Evolutionary conservation across 257 asterid species (phyloP), one percentile per base, ranked within the genome.

Genomic region (Solanum verrucosum): DNA sequence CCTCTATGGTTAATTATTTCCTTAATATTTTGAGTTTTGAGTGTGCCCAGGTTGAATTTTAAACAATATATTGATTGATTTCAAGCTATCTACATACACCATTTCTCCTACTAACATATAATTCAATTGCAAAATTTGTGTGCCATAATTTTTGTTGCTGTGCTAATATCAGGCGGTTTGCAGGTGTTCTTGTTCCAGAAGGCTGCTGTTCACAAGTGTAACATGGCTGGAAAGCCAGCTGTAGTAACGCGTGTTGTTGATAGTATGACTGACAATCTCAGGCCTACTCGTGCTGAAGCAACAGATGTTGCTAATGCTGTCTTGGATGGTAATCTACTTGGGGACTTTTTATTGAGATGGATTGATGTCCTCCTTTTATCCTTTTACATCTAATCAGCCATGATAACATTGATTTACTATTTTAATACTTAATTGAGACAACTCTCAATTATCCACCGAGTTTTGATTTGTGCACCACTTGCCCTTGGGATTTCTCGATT

Each of bases 281-380:
- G 99, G 91, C 99, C 99, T 77, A 96, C 99, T 78, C 99, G 99
- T 89, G 99, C 99, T 81, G 99, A 96, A 92, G 99, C 99, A 87
- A 96, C 99, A 87, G 99, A 96, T 95, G 98, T 96, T 9, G 99
- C 99, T 60, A 96, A 96, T 91, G 98, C 98, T 89, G 99, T 95
- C 81, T 93, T 96, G 93, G 99, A 96, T 92, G 99, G 98, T 95
- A 87, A 89, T 87, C 52, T 68, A 84, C 29, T 42, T 63, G 74
- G 60, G 83, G 11, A 42, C 34, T 42, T 70, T 18, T 42, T 46
- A 27, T 11, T 85, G 38, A 46, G 27, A 86, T 21, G 35, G 84
- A 70, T 44, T 46, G 44, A 10, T 49, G 67, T 42, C 46, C 71
- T 70, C 49, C 72, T 18, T 33, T 71, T 44, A 9, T 6, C 68